Conservation (phyloP, 192 early-diverging fungal genomes). For the Podila verticillata region DNA sequence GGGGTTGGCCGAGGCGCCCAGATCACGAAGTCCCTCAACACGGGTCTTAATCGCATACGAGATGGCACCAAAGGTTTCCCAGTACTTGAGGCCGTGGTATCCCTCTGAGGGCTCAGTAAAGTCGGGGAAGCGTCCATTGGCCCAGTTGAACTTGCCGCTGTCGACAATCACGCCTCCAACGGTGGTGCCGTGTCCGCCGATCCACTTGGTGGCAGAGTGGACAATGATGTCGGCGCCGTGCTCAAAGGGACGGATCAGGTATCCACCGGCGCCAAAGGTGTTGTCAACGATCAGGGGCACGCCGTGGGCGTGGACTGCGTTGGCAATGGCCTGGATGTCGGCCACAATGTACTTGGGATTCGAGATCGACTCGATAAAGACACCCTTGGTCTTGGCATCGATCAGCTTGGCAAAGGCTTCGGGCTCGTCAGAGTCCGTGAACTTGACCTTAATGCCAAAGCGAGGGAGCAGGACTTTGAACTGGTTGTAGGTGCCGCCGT, state of each 20-base stretch:
- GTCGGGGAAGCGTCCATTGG: constrained; percentile 86
- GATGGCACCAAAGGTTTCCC: constrained; percentile 86
- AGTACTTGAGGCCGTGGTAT: constrained; percentile 90
- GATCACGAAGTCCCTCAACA: constrained; percentile 86
- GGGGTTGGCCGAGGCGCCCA: constrained; percentile 87
- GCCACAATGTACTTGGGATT: constrained; percentile 93
- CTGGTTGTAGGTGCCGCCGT: constrained; percentile 84
- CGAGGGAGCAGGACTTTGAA: constrained; percentile 88
- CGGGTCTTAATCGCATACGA: constrained; percentile 82
- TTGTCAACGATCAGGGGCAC: constrained; percentile 96
- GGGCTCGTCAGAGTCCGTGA: constrained; percentile 77
- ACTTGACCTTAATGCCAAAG: constrained; percentile 84
- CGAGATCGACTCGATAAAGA: constrained; percentile 92
- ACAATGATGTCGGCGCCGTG: constrained; percentile 97
- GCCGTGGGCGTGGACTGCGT: constrained; percentile 81
- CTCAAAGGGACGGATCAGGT: constrained; percentile 84
- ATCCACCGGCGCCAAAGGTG: constrained; percentile 94
- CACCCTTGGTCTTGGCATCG: constrained; percentile 90
- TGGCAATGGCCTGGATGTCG: constrained; percentile 85
- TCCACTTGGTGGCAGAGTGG: constrained; percentile 96
- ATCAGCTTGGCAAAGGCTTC: constrained; percentile 82
- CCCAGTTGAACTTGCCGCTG: constrained; percentile 88
- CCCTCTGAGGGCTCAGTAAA: constrained; percentile 87
- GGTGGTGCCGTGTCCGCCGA: constrained; percentile 89
- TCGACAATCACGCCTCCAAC: constrained; percentile 93